Base-by-base conservation (phyloP, 2,329 filamentous ascomycete genomes). In the Diaporthe ilicicola region DNA sequence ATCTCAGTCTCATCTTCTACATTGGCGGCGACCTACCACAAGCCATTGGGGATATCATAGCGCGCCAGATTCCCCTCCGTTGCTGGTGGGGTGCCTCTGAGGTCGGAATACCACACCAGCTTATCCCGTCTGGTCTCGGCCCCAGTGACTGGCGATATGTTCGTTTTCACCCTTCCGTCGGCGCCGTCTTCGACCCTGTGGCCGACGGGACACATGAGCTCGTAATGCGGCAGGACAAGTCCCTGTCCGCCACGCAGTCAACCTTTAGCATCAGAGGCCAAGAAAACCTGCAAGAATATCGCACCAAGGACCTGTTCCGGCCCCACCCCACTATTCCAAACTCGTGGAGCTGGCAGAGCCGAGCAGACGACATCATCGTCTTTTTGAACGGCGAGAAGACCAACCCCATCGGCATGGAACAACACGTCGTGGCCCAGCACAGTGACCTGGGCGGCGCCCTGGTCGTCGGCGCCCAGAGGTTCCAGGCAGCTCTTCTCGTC, bases 221-320 rank as follows among this genome's bases (percentile, higher is more conserved):
- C 13, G 62, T 70, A 2, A 44, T 72, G 0, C 22, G 54, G 4
- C 53, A 39, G 2, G 37, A 67, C 1, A 34, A 67, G 1, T 10
- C 15, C 3, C 54, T 70, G 4, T 32, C 42, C 19, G 27, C 39
- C 6, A 27, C 19, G 2, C 70, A 72, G 9, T 10, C 34, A 15
- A 15, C 24, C 13, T 72, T 72, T n/a, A 70, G 51, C 46, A 70
- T 70, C 24, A 32, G 32, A 5, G 67, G 67, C 22, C 70, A 70
- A 39, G 70, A 72, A 5, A 1, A 9, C 0, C 19, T 61, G 27
- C 7, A 24, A 2, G 61, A 67, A 24, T 86, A 81, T 70, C 80
- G 79, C 15, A 85, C 85, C 0, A 78, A 80, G 22, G 84, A 87
- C 70, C 77, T 83, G 0, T 87, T 86, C 66, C 74, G 77, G 4